Evolutionary conservation across 805 yeast genomes (phyloP), one percentile per base, ranked within the genome.

Genomic region (Saccharomycopsis malanga): DNA sequence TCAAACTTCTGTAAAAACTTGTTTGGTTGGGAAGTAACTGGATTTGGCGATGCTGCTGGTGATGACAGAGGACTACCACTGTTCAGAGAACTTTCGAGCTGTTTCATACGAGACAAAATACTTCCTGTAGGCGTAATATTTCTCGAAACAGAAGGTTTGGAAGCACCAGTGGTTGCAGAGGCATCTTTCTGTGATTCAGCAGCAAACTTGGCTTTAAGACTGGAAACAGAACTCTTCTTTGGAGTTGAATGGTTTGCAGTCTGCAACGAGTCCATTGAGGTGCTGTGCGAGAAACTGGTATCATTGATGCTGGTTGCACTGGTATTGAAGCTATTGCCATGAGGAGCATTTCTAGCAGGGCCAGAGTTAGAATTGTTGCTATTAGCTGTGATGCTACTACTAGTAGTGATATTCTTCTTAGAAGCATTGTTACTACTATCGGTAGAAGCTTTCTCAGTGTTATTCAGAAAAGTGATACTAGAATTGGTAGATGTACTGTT

Each of bases 81-180:
- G 32, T 51, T 52, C 39, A 54, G 59, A 23, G 42, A 34, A 38
- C 56, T 59, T 34, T 60, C 66, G 46, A 58, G 60, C 40, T 61
- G 65, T 54, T 52, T 62, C 41, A 61, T 61, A 44, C 58, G 58
- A 3, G 63, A 60, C 30, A 64, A 50, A 12, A 64, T 61, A 41
- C 57, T 59, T 5, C 49, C 46, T 12, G 45, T 34, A 4, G 49
- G 45, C 12, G 48, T 48, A 17, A 44, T 39, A 45, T 24, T 44
- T 24, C 48, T 38, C 6, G 34, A 12, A 30, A 10, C 20, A 14
- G 24, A 14, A 18, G 20, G 23, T 21, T 38, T 27, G 9, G 36
- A 18, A 7, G 5, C 15, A 5, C 15, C 15, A 10, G 18, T 32
- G 17, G 36, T 32, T 5, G 5, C 36, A 10, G 36, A 6, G 7